Conservation (phyloP, 2,329 filamentous ascomycete species). For the Leptographium wingfieldii region DNA sequence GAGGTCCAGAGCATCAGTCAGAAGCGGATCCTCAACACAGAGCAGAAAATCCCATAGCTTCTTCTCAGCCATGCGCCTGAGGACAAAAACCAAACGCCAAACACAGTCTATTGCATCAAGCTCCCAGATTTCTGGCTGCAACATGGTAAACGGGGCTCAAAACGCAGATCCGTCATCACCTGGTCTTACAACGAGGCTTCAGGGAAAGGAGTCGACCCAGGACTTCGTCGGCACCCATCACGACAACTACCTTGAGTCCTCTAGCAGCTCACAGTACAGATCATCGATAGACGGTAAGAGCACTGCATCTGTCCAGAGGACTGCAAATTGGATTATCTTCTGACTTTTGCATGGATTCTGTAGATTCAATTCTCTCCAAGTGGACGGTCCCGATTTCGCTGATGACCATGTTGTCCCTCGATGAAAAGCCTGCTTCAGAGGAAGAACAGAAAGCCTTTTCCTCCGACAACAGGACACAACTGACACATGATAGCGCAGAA, state of each 20-base stretch:
- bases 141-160: not conserved
- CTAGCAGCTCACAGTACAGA: slow-evolving; percentile 7
- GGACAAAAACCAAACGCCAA: slow-evolving; percentile 3
- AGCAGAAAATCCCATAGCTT: slow-evolving; percentile 29
- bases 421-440: slow-evolving; percentile 5
- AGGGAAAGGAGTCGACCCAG: not conserved
- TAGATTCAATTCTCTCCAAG: slow-evolving; percentile 33
- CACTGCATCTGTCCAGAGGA: no score
- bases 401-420: slow-evolving; percentile 10
- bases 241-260: slow-evolving; percentile 1
- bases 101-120: not conserved
- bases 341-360: not conserved
- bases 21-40: slow-evolving; percentile 29
- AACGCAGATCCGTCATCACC: not conserved
- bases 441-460: not conserved
- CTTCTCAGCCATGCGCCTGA: slow-evolving; percentile 24
- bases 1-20: slow-evolving; percentile 27
- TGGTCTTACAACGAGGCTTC: slow-evolving; percentile 1
- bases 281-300: slow-evolving; percentile 10
- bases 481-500: not conserved
- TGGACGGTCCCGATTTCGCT: slow-evolving; percentile 20
- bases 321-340: not conserved
- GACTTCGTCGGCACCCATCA: not conserved
- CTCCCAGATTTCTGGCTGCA: slow-evolving; percentile 3
- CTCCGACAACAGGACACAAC: not conserved